Percentiles rank a stretch among this genome's conserved stretches.
Conservation (phyloP, 495 filamentous ascomycete species). For the Penicillium flavigenum region DNA sequence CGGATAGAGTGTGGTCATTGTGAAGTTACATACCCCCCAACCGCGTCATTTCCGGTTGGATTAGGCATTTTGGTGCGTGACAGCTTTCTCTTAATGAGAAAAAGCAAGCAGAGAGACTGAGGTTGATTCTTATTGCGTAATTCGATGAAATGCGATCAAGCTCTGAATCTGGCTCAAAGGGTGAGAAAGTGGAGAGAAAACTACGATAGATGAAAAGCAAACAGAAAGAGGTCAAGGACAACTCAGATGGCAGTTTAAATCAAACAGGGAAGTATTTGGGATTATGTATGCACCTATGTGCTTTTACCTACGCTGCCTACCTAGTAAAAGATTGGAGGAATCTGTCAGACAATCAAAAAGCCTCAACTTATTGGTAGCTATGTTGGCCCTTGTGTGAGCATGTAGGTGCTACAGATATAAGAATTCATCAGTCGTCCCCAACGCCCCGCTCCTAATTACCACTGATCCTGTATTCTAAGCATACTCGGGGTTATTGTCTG, state of each 20-base stretch:
- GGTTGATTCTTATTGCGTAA: neutral
- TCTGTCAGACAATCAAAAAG: conserved; percentile 1
- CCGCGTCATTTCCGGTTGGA: conserved; percentile 5
- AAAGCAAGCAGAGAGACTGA: neutral
- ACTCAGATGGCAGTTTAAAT: neutral
- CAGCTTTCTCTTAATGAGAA: neutral
- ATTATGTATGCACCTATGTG: neutral
- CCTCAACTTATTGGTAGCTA: conserved; percentile 2
- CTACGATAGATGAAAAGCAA: neutral
- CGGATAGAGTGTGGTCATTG: neutral
- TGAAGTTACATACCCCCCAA: conserved; percentile 10
- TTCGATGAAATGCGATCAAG: neutral
- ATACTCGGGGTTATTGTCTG: neutral
- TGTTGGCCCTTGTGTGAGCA: neutral
- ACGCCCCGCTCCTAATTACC: neutral
- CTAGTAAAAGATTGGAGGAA: neutral
- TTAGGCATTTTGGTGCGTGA: neutral
- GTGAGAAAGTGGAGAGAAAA: neutral
- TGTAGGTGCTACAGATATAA: neutral
- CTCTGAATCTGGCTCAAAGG: neutral
- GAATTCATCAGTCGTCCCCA: neutral
- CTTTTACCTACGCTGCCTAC: neutral
- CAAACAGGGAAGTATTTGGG: neutral
- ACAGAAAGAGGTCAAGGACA: neutral
- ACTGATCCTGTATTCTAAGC: neutral